Conservation (phyloP, 106 monocot species). For the Gastrodia elata region DNA sequence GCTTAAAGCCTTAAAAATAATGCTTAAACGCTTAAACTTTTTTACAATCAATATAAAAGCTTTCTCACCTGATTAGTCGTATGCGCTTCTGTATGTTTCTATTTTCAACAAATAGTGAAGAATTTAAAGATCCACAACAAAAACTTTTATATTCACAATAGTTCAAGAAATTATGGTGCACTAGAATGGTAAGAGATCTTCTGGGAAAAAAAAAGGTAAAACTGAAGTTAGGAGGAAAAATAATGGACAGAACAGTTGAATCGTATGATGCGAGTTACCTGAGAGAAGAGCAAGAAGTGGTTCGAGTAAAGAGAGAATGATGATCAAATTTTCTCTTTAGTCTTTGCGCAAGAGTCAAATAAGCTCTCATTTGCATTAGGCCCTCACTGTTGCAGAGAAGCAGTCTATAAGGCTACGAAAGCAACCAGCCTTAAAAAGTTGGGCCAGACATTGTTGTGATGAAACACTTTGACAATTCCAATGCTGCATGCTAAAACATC, state of each 20-base stretch:
- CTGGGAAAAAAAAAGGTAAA: background rate
- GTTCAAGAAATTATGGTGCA: background rate
- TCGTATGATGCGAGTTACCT: conserved; percentile 2
- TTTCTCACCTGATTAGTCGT: conserved; percentile 1
- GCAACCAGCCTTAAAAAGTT: background rate
- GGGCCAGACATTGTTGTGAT: background rate
- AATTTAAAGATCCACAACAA: background rate
- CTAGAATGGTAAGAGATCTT: background rate
- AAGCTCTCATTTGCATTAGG: background rate
- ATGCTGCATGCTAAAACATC: background rate
- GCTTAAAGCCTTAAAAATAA: background rate
- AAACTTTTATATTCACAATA: background rate
- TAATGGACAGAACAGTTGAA: conserved; percentile 1
- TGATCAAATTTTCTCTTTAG: background rate
- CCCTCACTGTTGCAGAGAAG: background rate
- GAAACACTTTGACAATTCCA: background rate
- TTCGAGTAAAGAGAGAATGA: background rate
- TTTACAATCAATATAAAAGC: background rate
- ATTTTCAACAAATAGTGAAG: background rate
- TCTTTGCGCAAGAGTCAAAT: background rate
- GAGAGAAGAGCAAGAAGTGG: background rate
- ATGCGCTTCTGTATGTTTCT: background rate
- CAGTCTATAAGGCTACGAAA: background rate
- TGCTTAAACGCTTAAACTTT: background rate
- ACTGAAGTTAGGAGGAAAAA: background rate